Percentiles rank a stretch among this genome's conserved stretches.
Evolutionary conservation across 257 asterid genomes (phyloP).

Genomic region (Henckelia pumila): DNA sequence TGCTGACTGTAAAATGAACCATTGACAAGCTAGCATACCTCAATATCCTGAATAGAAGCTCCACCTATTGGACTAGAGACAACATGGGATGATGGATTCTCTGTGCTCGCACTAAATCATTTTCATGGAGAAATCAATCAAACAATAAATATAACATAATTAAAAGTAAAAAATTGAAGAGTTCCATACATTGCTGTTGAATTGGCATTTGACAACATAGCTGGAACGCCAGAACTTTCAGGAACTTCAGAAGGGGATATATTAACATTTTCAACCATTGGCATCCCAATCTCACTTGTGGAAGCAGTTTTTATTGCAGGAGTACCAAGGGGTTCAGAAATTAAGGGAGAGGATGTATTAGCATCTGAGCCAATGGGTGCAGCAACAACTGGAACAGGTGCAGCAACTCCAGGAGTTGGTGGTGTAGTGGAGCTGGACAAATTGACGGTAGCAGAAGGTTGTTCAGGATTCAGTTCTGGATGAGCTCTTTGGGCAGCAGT

Average conservation of each 20-base stretch:
- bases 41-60: conserved; percentile 60
- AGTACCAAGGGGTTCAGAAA: conserved; percentile 51
- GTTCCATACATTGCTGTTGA: conserved; percentile 37
- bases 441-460: conserved; percentile 42
- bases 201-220: conserved; percentile 32
- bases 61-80: conserved; percentile 46
- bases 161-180: conserved; percentile 12
- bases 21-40: conserved; percentile 43
- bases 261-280: conserved; percentile 40
- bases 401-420: conserved; percentile 39
- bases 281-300: conserved; percentile 36
- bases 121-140: conserved; percentile 22
- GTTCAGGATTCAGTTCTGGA: conserved; percentile 45
- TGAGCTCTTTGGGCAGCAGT: conserved; percentile 53
- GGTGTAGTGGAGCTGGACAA: conserved; percentile 44
- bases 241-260: conserved; percentile 50
- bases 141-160: background rate
- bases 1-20: conserved; percentile 22
- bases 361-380: conserved; percentile 50
- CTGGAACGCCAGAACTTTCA: conserved; percentile 42
- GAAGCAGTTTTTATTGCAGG: conserved; percentile 42
- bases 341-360: conserved; percentile 43
- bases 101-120: conserved; percentile 43
- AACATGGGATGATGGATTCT: conserved; percentile 41
- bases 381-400: conserved; percentile 46